Base-by-base conservation (phyloP, 73 alveolate genomes). In the Blepharisma stoltei region DNA sequence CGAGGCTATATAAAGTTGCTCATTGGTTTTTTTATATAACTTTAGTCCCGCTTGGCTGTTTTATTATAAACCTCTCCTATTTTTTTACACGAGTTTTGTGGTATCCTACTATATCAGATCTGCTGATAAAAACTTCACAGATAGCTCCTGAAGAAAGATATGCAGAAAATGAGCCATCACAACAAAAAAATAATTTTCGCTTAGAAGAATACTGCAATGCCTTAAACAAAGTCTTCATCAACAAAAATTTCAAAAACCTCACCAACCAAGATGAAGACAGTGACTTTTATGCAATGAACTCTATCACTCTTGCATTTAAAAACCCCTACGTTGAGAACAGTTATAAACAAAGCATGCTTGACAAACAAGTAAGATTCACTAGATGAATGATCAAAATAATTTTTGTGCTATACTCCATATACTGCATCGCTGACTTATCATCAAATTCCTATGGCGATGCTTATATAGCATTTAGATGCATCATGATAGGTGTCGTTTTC, bases 161-260 rank as follows among this genome's bases (percentile, higher is more conserved):
- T 32, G 41, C 0, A 32, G 41, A 32, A 32, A 32, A 32, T 32
- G 41, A 1, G 41, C 5, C 0, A 32, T 1, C 0, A 0, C 5
- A 32, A 32, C 41, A 4, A 14, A 52, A 52, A 52, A 52, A 14
- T 14, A 14, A 14, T 20, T 52, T 14, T 20, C n/a, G 23, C 2
- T 14, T 52, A 14, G n/a, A 52, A 14, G 23, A 52, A 11, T 52
- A 52, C 66, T 0, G 27, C 0, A 4, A 0, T 1, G 23, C n/a
- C 4, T 52, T 52, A 14, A 14, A 11, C n/a, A 14, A 11, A 14
- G 23, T 52, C 23, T 67, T 86, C 45, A 76, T 85, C 6, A 89
- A 86, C 41, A 87, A 86, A 53, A 65, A 86, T 32, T 32, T 32
- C 50, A 89, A 81, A 44, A 84, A 82, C 6, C 66, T 52, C n/a